Evolutionary conservation across 352 stramenopile genomes (phyloP), one percentile per base, ranked within the genome.

Genomic region (Pythium coloratum): DNA sequence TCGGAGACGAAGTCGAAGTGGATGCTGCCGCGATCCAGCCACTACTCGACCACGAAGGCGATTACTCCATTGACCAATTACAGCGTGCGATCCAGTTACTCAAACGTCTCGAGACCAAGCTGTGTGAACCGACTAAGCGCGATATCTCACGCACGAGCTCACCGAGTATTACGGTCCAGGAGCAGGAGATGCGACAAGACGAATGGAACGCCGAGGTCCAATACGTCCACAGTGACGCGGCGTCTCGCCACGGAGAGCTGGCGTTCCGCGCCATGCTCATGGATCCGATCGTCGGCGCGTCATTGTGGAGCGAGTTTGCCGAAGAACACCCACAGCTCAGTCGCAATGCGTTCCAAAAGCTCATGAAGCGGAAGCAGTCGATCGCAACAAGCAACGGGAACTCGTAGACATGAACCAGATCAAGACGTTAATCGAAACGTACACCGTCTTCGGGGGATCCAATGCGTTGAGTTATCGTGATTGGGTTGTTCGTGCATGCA

Each of bases 231-330:
- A 72, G 69, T 30, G 76, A 82, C 40, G 67, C 70, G 1, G 71
- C 71, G 6, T 59, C 76, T 6, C 51, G 76, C 20, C 72, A 82
- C 14, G 76, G 76, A 12, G 73, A 82, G 26, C 66, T 82, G 24
- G 76, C 76, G 20, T 75, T 82, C 32, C 33, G 51, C 5, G 66
- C 76, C 16, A 82, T 82, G 76, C 32, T 79, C 12, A 53, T 73
- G 1, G 76, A 80, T 18, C 67, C 76, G 0, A 61, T 71, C 7
- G 30, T 44, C 5, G 76, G 76, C 13, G 59, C 66, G 1, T 50
- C 62, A 32, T 51, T 80, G 24, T 82, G 76, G 76, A 73, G 71
- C 32, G 44, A 16, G n/a, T 81, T 77, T 32, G 59, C 75, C 4
- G 30, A 38, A 13, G 57, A 71, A 9, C 57, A 79, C 49, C 71